These are phyloP conservation scores for Pachyrhizus erosus DNA, from an alignment of 306 rosid genomes.

Conservation along the genomic window DNA sequence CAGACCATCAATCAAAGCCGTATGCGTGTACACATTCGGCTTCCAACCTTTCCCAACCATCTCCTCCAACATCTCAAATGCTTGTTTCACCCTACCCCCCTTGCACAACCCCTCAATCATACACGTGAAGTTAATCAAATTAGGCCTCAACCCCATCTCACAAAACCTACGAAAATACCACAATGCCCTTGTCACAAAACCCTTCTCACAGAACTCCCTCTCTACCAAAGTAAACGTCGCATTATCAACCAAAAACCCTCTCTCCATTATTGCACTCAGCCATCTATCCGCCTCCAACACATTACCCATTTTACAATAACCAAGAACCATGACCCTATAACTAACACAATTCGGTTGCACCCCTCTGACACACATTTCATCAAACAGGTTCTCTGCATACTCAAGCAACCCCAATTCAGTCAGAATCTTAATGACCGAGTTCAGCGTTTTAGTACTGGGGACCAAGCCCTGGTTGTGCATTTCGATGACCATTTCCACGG, in stretches of 20 bases:
- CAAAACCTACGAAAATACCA: slow-evolving; percentile 71
- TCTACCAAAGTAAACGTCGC: slow-evolving; percentile 65
- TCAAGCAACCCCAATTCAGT: slow-evolving; percentile 60
- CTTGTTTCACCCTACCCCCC: slow-evolving; percentile 89
- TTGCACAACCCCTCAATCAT: slow-evolving; percentile 86
- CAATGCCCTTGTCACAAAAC: slow-evolving; percentile 59
- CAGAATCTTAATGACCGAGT: slow-evolving; percentile 51
- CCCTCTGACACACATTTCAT: slow-evolving; percentile 84
- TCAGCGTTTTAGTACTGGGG: slow-evolving; percentile 61
- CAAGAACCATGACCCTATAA: slow-evolving; percentile 73
- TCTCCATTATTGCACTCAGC: slow-evolving; percentile 72
- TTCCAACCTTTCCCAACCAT: slow-evolving; percentile 93
- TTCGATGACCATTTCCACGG: slow-evolving; percentile 75
- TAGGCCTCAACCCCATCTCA: slow-evolving; percentile 75
- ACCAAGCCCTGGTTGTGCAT: slow-evolving; percentile 77
- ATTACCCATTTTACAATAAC: slow-evolving; percentile 59
- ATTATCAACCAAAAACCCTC: slow-evolving; percentile 73
- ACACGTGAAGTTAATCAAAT: slow-evolving; percentile 75
- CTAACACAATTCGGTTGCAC: slow-evolving; percentile 68
- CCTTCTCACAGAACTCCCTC: slow-evolving; percentile 61
- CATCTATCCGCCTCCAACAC: slow-evolving; percentile 81
- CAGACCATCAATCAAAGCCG: slow-evolving; percentile 76
- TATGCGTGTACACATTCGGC: slow-evolving; percentile 89
- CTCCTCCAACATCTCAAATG: slow-evolving; percentile 98
- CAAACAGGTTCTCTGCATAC: slow-evolving; percentile 77